Conservation (phyloP, 805 yeast species). For the Saccharomycopsis sp. region DNA sequence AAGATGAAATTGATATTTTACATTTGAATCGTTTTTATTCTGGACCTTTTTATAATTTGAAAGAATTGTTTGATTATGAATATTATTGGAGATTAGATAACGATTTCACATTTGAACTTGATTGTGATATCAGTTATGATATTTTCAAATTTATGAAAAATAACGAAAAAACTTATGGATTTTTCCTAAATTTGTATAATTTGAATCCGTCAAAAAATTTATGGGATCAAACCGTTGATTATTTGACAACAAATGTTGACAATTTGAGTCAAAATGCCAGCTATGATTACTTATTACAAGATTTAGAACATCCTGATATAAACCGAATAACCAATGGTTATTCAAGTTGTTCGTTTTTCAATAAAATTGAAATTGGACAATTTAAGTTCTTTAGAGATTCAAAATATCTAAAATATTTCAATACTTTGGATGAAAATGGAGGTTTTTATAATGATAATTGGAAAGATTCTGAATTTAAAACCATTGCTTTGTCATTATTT, state of each 20-base stretch:
- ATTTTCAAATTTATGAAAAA: constrained; percentile 64
- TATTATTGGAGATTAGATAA: constrained; percentile 77
- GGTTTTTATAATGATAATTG: constrained; percentile 86
- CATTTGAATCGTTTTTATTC: constrained; percentile 80
- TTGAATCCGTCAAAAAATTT: constrained; percentile 49
- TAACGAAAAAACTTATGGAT: constrained; percentile 64
- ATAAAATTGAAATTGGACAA: constrained; percentile 77
- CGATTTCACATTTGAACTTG: constrained; percentile 52
- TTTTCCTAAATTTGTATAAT: constrained; percentile 59
- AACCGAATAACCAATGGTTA: constrained; percentile 30
- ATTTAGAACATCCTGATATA: constrained; percentile 40
- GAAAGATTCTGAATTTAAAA: constrained; percentile 92
- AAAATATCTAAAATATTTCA: constrained; percentile 55
- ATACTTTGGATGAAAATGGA: constrained; percentile 54
- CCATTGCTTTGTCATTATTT: constrained; percentile 62
- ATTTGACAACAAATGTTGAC: constrained; percentile 44
- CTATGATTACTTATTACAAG: constrained; percentile 52
- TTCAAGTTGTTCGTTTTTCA: constrained; percentile 80
- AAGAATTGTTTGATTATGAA: constrained; percentile 46
- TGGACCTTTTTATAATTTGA: constrained; percentile 51
- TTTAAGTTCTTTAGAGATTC: constrained; percentile 70
- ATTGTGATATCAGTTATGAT: constrained; percentile 66
- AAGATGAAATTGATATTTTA: constrained; percentile 53
- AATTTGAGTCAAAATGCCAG: constrained; percentile 50
- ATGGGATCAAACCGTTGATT: constrained; percentile 63